Base-by-base conservation (phyloP, 345 rosid species). In the Euphorbia lathyris region DNA sequence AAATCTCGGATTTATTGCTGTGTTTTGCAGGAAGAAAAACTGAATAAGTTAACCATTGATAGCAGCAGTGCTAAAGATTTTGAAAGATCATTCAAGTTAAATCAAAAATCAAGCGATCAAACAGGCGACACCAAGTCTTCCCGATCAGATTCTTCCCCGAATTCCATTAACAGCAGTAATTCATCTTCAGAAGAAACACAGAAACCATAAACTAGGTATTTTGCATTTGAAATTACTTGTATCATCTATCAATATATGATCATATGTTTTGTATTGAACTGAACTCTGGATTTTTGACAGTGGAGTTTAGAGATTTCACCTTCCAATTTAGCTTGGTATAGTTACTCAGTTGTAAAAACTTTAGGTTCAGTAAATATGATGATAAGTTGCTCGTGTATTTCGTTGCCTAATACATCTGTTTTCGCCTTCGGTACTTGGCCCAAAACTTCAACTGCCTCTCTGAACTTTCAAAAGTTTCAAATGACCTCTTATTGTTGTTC, bases 1-100 rank as follows among this genome's bases (percentile, higher is more conserved):
- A n/a, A n/a, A n/a, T n/a, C n/a, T n/a, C n/a, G n/a, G n/a, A n/a
- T n/a, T n/a, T n/a, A 4, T 67, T 70, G 13, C n/a, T 65, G 42
- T 63, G 66, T 74, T 60, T 34, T 86, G 70, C 87, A 94, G 98
- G 98, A 86, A n/a, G 93, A 91, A 73, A 91, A 88, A 61, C 81
- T 91, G 66, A 88, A 91, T 59, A 88, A 86, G 53, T 17, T 88
- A 47, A 77, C 81, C 68, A 88, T 88, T n/a, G 96, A 90, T 55
- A 79, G 75, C 16, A 80, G 84, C 77, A 84, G 78, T 72, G 92
- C 92, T 9, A 85, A 84, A 77, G 96, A 89, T 68, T 87, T 87
- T 62, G 90, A 88, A 72, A 88, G 95, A 67, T 86, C 91, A 32
- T 86, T 79, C 73, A 91, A 85, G 84, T 85, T 82, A 38, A 82